Percentiles rank a stretch among this genome's conserved stretches.
These are phyloP conservation scores for Colletotrichum sp. DNA, from an alignment of 2,329 filamentous ascomycete genomes.

Conservation along the genomic window DNA sequence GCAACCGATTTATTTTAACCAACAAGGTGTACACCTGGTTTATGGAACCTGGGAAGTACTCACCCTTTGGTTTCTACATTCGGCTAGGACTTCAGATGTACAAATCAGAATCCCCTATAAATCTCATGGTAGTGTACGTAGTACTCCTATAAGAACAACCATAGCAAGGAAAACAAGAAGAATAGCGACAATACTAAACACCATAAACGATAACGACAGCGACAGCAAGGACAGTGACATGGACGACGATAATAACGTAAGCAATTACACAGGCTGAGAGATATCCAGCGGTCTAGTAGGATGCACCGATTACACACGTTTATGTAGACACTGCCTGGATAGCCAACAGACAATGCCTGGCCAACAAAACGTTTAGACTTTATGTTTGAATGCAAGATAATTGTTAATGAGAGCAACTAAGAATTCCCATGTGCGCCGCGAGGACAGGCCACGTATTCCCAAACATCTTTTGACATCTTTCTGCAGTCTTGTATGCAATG, in stretches of 20 bases:
- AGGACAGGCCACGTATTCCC: neutral
- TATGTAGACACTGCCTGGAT: neutral
- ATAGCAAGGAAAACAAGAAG: no score
- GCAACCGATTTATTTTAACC: fast-evolving
- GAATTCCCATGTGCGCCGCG: neutral
- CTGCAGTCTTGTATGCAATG: neutral
- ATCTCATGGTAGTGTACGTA: no score
- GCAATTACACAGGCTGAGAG: no score
- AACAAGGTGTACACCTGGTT: neutral
- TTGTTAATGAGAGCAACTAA: neutral
- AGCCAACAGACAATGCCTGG: no score
- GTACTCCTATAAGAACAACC: no score
- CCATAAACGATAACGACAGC: no score
- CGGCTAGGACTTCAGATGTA: neutral
- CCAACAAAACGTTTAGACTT: fast-evolving
- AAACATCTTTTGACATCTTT: neutral
- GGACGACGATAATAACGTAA: neutral
- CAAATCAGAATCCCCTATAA: neutral
- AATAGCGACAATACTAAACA: no score
- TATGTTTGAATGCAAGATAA: fast-evolving
- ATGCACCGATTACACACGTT: neutral
- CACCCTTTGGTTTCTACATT: neutral
- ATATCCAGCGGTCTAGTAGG: neutral
- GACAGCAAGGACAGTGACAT: no score
- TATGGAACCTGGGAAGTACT: neutral